Evolutionary conservation across 1,139 yeast species (phyloP).

Genomic region (Hansenula lynferdii): DNA sequence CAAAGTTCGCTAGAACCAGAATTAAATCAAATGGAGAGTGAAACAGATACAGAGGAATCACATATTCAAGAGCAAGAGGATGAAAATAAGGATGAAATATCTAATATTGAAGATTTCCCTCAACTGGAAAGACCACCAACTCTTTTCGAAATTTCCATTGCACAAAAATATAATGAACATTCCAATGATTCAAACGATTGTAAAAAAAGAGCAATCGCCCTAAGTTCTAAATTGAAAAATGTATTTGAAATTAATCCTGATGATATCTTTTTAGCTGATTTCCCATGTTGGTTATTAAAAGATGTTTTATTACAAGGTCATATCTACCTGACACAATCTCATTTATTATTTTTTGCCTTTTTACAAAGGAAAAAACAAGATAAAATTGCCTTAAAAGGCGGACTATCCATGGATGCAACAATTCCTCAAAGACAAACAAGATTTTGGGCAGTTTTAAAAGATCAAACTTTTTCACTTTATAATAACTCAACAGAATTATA

Average conservation of each 20-base stretch:
- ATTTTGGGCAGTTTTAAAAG: constrained; percentile 77
- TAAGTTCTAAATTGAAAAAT: constrained; percentile 28
- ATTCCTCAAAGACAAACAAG: constrained; percentile 27
- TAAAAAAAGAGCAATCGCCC: constrained; percentile 26
- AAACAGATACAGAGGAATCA: too few species aligned
- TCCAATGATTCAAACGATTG: constrained; percentile 14
- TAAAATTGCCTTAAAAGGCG: constrained; percentile 25
- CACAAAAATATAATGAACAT: constrained; percentile 12
- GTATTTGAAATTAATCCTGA: constrained; percentile 38
- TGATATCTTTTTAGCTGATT: constrained; percentile 52
- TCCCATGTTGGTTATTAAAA: constrained; percentile 73
- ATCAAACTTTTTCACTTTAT: constrained; percentile 66
- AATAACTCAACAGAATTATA: constrained; percentile 71
- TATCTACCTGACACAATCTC: constrained; percentile 60
- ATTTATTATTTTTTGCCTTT: constrained; percentile 73
- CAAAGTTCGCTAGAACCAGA: too few species aligned
- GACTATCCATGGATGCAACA: constrained; percentile 23
- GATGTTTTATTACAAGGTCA: constrained; percentile 88
- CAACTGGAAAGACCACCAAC: constrained; percentile 15
- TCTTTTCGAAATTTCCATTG: constrained; percentile 33
- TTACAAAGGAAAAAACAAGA: constrained; percentile 47
- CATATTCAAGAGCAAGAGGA: constrained; percentile 25
- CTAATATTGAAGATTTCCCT: neutral
- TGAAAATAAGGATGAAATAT: neutral
- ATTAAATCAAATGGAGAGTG: constrained; percentile 3